Base-by-base conservation (phyloP, 2,329 filamentous ascomycete species). In the Penicillium palitans region DNA sequence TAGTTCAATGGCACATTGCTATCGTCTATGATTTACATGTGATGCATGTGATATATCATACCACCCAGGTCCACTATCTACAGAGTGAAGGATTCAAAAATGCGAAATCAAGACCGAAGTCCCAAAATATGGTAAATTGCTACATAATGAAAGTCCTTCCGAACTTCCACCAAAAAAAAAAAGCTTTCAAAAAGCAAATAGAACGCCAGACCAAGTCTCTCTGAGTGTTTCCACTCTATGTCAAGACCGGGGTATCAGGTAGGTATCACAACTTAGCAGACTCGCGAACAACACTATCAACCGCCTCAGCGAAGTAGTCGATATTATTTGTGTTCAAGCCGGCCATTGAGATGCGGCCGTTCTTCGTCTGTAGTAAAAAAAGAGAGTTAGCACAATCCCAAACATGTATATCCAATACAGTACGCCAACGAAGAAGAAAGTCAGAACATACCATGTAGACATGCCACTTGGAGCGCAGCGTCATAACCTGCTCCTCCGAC, bases 301-400 rank as follows among this genome's bases (percentile, higher is more conserved):
- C 85, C 0, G 93, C 91, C 76, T 90, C 87, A 48, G 93, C 95
- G 70, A 98, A 90, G 79, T 97, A 96, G 55, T 96, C 91, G 59
- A 98, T 83, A 74, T 98, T 99, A 70, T 88, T 80, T 27, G 90
- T 90, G 77, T 98, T 98, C 66, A 98, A 80, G n/a, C 95, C 95
- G 6, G 95, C 95, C 93, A 99, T 98, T 73, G 90, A 96, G 78
- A 98, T 96, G 49, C 95, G 89, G 24, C 95, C 95, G 72, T 99
- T 99, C 85, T 97, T 97, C 66, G 93, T 98, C 76, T 78, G 46
- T 4, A 21, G 44, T 19, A 19, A 25, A 35, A 31, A 47, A 4
- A 40, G 9, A 6, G 37, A 2, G 54, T 48, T 53, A 54, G n/a
- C 40, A 6, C 8, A 24, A 48, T 12, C 17, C 46, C 19, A 48